Evolutionary conservation across 73 alveolate species (phyloP), one percentile per base, ranked within the genome.

Genomic region (Durusdinium trenchii): DNA sequence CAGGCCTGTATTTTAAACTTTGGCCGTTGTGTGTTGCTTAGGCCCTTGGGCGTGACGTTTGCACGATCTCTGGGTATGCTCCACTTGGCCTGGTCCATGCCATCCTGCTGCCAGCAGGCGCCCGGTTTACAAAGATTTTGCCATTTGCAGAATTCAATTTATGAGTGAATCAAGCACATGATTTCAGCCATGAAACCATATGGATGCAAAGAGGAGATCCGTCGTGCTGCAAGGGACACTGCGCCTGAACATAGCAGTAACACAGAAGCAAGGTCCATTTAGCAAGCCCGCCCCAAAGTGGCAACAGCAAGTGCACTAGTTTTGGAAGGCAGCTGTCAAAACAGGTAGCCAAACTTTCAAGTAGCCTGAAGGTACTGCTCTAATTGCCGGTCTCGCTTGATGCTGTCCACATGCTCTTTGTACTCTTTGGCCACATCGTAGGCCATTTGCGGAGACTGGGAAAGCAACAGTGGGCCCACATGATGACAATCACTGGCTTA

Each of bases 81-180:
- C 81, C 81, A 67, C 81, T 67, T 67, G 12, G 81, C 81, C n/a
- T 67, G 81, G 42, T 67, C 81, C 81, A 67, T 67, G 46, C 81
- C 81, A n/a, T 67, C 81, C 81, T 54, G 64, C 20, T 54, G 64
- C 64, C 64, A 54, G n/a, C n/a, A 54, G 64, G 64, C 20, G 64
- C 64, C 64, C 64, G 20, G 64, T 54, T 9, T 14, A 14, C 18
- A 10, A n/a, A 67, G 81, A 67, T 30, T 20, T 38, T 30, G 42
- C 81, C 46, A 30, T 10, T 14, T n/a, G 26, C 43, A 67, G n/a
- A n/a, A n/a, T n/a, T n/a, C n/a, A n/a, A n/a, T n/a, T n/a, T n/a
- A 5, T 61, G 20, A 26, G 38, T 61, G 38, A 28, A 61, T 26
- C 75, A 61, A 28, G 20, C 38, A 26, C 71, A 14, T 57, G 71